Evolutionary conservation across 148 eudicot species (phyloP), one percentile per base, ranked within the genome.

Genomic region (Rhododendron williamsianum): DNA sequence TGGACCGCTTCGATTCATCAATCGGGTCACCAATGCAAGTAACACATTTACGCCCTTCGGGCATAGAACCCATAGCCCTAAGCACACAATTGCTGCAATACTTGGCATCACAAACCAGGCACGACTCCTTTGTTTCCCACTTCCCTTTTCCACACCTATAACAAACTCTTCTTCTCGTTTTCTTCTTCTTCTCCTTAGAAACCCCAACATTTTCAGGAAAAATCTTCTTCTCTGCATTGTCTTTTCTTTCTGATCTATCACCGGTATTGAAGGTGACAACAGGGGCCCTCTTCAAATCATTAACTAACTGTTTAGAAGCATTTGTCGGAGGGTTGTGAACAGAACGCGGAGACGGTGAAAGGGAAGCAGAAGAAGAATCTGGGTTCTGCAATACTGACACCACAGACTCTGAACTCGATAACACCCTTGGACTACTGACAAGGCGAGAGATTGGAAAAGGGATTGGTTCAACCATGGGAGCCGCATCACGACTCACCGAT

Each of bases 21-120:
- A 96, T 95, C 5, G 98, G 92, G 83, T 94, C 94, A 18, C 97
- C 91, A 77, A 96, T 95, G 90, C 99, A 96, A 72, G 97, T 92
- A 84, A 96, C 99, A 90, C 99, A 96, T 87, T 96, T 96, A 48
- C 99, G 95, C 74, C 99, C 99, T 85, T 96, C 99, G 2, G 99
- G 99, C 99, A 96, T 96, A 5, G 99, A 95, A 11, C 99, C 99
- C 99, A 96, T 96, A 25, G 97, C 97, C 84, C 99, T 92, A 82
- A 96, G 98, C 87, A 96, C 95, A 76, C 99, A 96, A 85, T 89
- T 96, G 86, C 97, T 90, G 81, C 99, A 96, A 76, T 91, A 96
- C 85, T 92, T 95, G 11, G 96, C 91, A 88, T 93, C 98, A 88
- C 99, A 96, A 77, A 93, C 98, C 33, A 96, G 65, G 81, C 99